Conservation (phyloP, 306 rosid species). For the Inga leiocalycina region DNA sequence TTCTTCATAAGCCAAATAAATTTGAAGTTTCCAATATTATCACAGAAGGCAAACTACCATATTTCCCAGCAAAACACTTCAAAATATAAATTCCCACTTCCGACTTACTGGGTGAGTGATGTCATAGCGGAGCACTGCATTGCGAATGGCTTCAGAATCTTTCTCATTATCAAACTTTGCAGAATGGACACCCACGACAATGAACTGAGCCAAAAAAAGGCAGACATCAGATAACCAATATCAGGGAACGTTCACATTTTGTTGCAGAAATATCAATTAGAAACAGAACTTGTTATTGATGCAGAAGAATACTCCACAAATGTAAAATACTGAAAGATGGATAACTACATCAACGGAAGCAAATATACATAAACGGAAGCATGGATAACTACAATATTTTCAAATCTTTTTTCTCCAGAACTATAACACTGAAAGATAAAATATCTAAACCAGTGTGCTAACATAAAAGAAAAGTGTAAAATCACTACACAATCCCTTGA, state of each 20-base stretch:
- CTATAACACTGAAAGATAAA: background rate
- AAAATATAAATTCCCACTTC: slow-evolving; percentile 25
- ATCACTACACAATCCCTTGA: background rate
- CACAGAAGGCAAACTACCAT: slow-evolving; percentile 5
- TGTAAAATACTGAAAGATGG: no score
- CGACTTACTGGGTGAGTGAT: slow-evolving; percentile 89
- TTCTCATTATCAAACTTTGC: slow-evolving; percentile 97
- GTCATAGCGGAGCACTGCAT: slow-evolving; percentile 90
- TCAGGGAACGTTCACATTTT: background rate
- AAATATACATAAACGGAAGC: background rate
- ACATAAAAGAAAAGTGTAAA: background rate
- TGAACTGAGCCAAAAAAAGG: slow-evolving; percentile 57
- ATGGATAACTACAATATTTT: background rate
- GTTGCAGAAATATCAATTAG: slow-evolving; percentile 10
- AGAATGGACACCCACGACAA: slow-evolving; percentile 96
- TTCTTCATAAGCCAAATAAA: background rate
- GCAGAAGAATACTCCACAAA: slow-evolving; percentile 19
- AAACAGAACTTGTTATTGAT: slow-evolving; percentile 15
- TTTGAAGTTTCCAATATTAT: slow-evolving; percentile 15
- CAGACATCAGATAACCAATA: slow-evolving; percentile 26
- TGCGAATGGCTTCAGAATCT: slow-evolving; percentile 96
- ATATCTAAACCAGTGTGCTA: background rate
- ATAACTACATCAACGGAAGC: no score
- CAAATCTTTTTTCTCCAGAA: background rate
- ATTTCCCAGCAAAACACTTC: background rate